Evolutionary conservation across 139 green algal species (phyloP), one percentile per base, ranked within the genome.

Genomic region (Volvox africanus): DNA sequence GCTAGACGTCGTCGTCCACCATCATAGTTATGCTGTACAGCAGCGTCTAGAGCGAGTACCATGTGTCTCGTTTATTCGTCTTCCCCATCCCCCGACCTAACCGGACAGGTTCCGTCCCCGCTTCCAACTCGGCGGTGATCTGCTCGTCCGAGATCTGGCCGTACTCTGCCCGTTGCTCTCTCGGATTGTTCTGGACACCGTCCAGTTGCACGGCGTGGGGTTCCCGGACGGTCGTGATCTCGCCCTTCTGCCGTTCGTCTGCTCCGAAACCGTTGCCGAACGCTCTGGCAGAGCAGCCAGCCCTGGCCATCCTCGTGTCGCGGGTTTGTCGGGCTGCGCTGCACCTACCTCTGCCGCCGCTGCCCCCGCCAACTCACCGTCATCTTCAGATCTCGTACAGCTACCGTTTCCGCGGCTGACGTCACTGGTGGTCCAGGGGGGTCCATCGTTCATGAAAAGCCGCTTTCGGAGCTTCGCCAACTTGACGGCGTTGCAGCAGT

Each of bases 101-200:
- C 65, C 16, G 65, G 65, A 9, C 85, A 89, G 85, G 85, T 73
- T 19, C 28, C 85, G 44, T 50, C 44, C 71, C 0, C 85, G 85
- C 85, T 89, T 89, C 71, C 71, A 82, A 30, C 28, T 89, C 33
- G 71, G 71, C 50, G 85, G 85, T 32, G 85, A 89, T 69, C 37
- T 89, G 85, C 85, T 89, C 21, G 17, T 89, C 24, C 85, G 85
- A 2, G 85, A 89, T 69, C 85, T 89, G 22, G 85, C 85, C 44
- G 71, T 89, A 76, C 44, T 83, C 17, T 33, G n/a, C 32, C 85
- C 85, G 67, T 55, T 44, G 71, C 85, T 89, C 65, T 20, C 11
- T 21, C 28, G 14, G 28, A 44, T 89, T 24, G 26, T 61, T 6
- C 44, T 83, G n/a, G 21, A 6, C 18, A 73, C 24, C 28, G 71